Conservation (phyloP, 306 rosid species). For the Cucurbita pepo region DNA sequence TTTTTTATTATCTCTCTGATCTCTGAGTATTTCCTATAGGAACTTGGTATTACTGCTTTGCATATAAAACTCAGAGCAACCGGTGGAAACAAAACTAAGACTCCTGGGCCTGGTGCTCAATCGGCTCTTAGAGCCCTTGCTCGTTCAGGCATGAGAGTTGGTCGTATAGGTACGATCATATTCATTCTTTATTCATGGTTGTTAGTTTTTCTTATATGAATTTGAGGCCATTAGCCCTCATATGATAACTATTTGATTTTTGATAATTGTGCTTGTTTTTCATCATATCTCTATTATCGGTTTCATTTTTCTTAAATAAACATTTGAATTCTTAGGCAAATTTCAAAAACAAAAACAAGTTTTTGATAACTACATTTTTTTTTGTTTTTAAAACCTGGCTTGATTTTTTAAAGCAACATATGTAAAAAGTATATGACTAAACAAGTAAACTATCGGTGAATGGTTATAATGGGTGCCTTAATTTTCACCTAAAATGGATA, state of each 20-base stretch:
- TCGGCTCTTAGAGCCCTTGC: conserved; percentile 48
- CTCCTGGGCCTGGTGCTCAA: conserved; percentile 48
- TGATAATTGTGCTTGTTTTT: too few species aligned
- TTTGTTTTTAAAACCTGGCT: too few species aligned
- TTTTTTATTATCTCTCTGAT: background rate
- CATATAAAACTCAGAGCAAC: conserved; percentile 46
- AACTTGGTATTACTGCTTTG: conserved; percentile 43
- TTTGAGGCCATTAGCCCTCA: too few species aligned
- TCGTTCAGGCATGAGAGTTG: conserved; percentile 46
- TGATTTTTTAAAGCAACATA: too few species aligned
- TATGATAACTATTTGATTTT: too few species aligned
- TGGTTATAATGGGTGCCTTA: background rate
- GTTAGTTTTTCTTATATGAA: background rate
- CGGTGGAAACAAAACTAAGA: conserved; percentile 45
- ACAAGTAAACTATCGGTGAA: too few species aligned
- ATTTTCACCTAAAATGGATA: background rate
- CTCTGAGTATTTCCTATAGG: conserved; percentile 1
- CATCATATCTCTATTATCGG: too few species aligned
- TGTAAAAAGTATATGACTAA: too few species aligned
- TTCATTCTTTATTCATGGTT: background rate
- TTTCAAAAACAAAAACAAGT: too few species aligned
- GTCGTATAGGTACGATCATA: conserved; percentile 28
- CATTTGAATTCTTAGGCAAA: too few species aligned
- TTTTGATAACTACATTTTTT: too few species aligned
- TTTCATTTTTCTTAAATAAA: too few species aligned